phyloP scores from a whole-genome alignment of 495 filamentous ascomycete species.

The Gamarada debralockiae region DNA sequence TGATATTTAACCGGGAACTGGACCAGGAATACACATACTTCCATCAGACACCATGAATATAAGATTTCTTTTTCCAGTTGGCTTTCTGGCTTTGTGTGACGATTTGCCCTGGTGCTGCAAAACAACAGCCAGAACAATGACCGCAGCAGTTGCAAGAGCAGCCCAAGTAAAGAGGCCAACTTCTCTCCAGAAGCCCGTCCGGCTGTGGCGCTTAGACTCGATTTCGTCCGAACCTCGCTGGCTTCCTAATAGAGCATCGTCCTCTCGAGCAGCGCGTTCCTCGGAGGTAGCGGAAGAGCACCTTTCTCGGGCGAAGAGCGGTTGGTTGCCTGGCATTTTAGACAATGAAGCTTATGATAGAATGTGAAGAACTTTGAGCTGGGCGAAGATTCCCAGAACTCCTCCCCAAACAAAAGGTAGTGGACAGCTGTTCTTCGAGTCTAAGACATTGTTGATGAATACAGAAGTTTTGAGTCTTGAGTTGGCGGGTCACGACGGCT shows the following conservation, averaged over 20 bases:
- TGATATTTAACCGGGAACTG: background rate
- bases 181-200: conserved; percentile 38
- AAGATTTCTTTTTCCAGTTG: conserved; percentile 74
- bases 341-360: background rate
- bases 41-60: conserved; percentile 99
- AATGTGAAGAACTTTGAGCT: too few species aligned
- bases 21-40: conserved; percentile 32
- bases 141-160: conserved; percentile 73
- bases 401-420: background rate
- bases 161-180: conserved; percentile 83
- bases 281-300: conserved; percentile 21
- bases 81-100: conserved; percentile 10
- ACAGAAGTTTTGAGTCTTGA: too few species aligned
- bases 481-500: too few species aligned
- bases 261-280: conserved; percentile 22
- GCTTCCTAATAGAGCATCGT: conserved; percentile 22
- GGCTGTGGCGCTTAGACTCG: background rate
- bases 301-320: conserved; percentile 19
- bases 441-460: background rate
- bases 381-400: background rate
- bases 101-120: conserved; percentile 56
- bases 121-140: conserved; percentile 71
- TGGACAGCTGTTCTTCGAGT: background rate
- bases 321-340: conserved; percentile 6
- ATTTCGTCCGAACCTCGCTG: background rate